Base-by-base conservation (phyloP, 345 rosid species). In the Eucalyptus tenuipes region DNA sequence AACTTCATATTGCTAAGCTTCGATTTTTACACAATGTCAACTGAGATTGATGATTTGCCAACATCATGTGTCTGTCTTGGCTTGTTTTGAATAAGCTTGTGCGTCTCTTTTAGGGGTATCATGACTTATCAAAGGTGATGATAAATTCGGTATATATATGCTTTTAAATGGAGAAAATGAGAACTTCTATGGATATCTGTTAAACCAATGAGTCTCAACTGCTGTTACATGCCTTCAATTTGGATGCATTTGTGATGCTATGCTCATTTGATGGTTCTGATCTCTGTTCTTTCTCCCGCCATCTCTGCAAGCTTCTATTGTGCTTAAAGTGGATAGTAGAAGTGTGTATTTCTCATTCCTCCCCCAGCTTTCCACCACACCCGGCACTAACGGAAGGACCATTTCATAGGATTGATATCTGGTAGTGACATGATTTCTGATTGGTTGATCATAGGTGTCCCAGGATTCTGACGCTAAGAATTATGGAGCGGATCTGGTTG, bases 391-490 rank as follows among this genome's bases (percentile, higher is more conserved):
- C 2, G 12, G 82, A 71, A 68, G 18, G 45, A 37, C 27, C 27
- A 37, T 37, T 85, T 55, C 27, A 47, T 85, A 47, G 57, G 87
- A 49, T 24, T 16, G 24, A n/a, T 87, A 37, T 71, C 82, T 13
- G 86, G n/a, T 88, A 50, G 45, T 71, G 82, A 18, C 57, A 57
- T 44, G 66, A 75, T 86, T 88, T 88, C 89, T 82, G 89, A 88
- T 86, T 86, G 29, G 81, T 25, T 55, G 37, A 47, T 89, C 59
- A 86, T 13, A 53, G 66, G 79, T 90, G 49, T 86, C 45, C 49
- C 94, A 97, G 99, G 95, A 91, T 86, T 90, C 98, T 92, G 93
- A 89, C 85, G 87, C 88, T 87, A 86, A 89, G 89, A 92, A 80
- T 68, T 85, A 85, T 92, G 96, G 91, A 80, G 94, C 91, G 45